Evolutionary conservation across 176 grass and related monocot genomes (phyloP), one percentile per base, ranked within the genome.

Genomic region (Rhipidocladum racemiflorum): DNA sequence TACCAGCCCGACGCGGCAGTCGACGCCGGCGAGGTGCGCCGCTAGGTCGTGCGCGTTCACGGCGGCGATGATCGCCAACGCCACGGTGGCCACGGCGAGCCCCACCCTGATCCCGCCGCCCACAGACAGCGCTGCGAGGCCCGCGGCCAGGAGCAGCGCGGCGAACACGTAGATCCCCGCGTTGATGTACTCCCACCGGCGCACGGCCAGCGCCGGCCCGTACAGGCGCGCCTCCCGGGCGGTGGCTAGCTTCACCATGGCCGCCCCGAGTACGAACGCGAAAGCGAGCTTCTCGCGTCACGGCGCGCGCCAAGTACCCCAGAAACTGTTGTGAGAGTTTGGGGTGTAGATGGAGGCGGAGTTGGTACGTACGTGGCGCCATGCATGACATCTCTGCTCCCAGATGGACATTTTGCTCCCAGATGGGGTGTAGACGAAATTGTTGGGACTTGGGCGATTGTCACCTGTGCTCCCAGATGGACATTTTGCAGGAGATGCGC

Each of bases 111-210:
- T 72, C 13, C 10, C 54, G 14, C 43, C 68, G 4, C 42, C 63
- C 1, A 54, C 65, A 18, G 72, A 83, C 42, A 91, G 75, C 46
- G 70, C 59, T 14, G 54, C 49, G 51, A 97, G 78, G 23, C 75
- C 81, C 21, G 78, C 51, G 43, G 74, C 30, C 17, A 92, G 86
- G 50, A 97, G 95, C 77, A 91, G 61, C 12, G 86, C 57, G 3
- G 79, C 86, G 74, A 95, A 84, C 32, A 79, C 79, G 90, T 95
- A 91, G 7, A 76, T 17, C 27, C 85, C 90, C 45, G 92, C 77
- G 86, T 98, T 98, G 77, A 87, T 70, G 90, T 94, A 93, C 81
- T 98, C 92, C 92, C 92, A 93, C 30, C 88, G 66, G 17, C 86
- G 75, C 60, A 75, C 77, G 51, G 84, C 54, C n/a, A 59, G 65